phyloP scores from a whole-genome alignment of 257 asterid genomes.

The Jasminum sambac region DNA sequence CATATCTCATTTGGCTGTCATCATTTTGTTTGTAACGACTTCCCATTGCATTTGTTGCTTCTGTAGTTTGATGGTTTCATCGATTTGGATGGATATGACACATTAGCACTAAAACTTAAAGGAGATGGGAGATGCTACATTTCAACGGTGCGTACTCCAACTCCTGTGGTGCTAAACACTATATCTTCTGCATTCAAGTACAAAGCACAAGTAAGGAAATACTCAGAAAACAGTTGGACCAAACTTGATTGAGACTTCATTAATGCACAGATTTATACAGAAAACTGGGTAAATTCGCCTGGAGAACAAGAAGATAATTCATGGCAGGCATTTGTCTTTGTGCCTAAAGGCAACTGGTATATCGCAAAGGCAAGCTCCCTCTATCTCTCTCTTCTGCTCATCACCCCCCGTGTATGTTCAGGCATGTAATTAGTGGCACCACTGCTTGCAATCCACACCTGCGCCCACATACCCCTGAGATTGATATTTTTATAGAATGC shows the following conservation, averaged over 20 bases:
- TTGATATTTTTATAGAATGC: not conserved
- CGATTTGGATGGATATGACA: conserved; percentile 85
- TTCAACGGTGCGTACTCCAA: conserved; percentile 76
- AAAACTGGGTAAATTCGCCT: conserved; percentile 97
- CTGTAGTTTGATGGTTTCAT: conserved; percentile 92
- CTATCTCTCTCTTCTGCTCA: conserved; percentile 24
- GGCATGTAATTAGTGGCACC: not conserved
- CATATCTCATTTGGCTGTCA: conserved; percentile 12
- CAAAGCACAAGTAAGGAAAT: not conserved
- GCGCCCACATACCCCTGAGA: too few species aligned
- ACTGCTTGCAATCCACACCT: not conserved
- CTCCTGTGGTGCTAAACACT: not conserved
- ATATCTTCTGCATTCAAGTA: not conserved
- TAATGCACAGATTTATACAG: conserved; percentile 76
- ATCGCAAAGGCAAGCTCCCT: conserved; percentile 70
- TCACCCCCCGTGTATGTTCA: not conserved
- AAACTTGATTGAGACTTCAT: conserved; percentile 22
- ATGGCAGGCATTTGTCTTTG: conserved; percentile 91
- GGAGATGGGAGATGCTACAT: conserved; percentile 98
- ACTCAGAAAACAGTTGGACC: not conserved
- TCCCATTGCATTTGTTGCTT: conserved; percentile 20
- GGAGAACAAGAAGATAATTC: conserved; percentile 99
- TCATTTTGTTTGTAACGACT: not conserved
- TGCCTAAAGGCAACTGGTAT: conserved; percentile 88
- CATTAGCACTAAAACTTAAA: conserved; percentile 74